phyloP scores from a whole-genome alignment of 2,329 filamentous ascomycete genomes.

The Cladosporium halotolerans region DNA sequence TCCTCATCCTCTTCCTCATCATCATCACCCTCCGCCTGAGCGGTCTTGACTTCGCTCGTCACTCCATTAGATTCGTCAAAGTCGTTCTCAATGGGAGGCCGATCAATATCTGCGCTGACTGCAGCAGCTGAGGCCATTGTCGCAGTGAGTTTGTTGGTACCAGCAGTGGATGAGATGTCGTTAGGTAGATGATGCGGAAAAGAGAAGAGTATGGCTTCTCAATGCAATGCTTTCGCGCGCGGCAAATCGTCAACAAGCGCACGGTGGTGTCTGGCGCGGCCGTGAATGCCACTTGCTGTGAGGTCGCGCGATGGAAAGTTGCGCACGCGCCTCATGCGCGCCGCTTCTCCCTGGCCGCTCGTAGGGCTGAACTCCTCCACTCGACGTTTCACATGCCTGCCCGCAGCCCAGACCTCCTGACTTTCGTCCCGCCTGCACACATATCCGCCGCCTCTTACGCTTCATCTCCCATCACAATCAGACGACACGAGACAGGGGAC shows the following conservation, averaged over 20 bases:
- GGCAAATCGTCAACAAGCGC: not conserved
- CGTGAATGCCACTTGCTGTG: not conserved
- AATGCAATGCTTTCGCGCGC: not conserved
- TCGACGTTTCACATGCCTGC: constrained; percentile 3
- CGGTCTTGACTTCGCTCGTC: constrained; percentile 28
- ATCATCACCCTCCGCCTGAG: constrained; percentile 7
- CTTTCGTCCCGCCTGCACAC: not conserved
- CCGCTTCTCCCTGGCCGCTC: not conserved
- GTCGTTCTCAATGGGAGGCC: constrained; percentile 21
- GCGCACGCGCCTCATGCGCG: not conserved
- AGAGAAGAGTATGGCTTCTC: not conserved
- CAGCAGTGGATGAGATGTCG: not conserved
- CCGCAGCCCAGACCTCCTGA: not conserved
- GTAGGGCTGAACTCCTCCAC: not conserved
- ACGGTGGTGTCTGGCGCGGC: no score
- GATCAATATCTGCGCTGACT: constrained; percentile 26
- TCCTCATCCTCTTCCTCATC: constrained; percentile 22
- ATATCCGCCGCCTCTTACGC: not conserved
- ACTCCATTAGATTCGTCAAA: constrained; percentile 28
- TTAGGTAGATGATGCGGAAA: not conserved
- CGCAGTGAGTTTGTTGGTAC: not conserved
- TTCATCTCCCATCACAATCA: not conserved
- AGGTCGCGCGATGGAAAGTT: not conserved
- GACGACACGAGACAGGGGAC: not conserved
- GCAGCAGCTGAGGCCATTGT: constrained; percentile 34